Evolutionary conservation across 352 stramenopile genomes (phyloP).

Genomic region (Pythium aquatile): DNA sequence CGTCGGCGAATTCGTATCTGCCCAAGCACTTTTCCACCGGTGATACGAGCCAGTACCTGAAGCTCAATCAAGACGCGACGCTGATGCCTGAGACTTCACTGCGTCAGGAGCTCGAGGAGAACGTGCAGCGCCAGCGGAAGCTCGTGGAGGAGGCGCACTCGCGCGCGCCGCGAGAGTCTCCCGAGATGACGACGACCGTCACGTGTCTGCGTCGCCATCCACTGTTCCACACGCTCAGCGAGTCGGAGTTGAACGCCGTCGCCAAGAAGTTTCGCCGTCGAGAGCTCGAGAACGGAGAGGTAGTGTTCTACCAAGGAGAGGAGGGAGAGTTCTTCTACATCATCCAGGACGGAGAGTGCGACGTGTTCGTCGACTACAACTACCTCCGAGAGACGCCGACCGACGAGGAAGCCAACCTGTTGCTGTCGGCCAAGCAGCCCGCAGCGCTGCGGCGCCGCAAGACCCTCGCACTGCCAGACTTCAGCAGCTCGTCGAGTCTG

Average conservation of each 20-base stretch:
- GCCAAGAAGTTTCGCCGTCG: conserved; percentile 60
- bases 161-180: conserved; percentile 30
- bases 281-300: conserved; percentile 52
- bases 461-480: conserved; percentile 68
- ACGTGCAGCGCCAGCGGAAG: conserved; percentile 30
- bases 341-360: conserved; percentile 70
- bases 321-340: conserved; percentile 82
- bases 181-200: conserved; percentile 54
- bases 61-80: conserved; percentile 70
- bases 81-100: conserved; percentile 76
- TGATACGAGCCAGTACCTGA: conserved; percentile 60
- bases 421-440: background rate
- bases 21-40: conserved; percentile 81
- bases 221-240: conserved; percentile 77
- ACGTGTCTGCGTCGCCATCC: conserved; percentile 71
- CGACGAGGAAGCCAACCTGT: conserved; percentile 20
- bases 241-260: conserved; percentile 57
- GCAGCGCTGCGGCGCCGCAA: conserved; percentile 56
- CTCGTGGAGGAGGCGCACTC: conserved; percentile 33
- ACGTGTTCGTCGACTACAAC: conserved; percentile 85
- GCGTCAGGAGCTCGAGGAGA: conserved; percentile 35
- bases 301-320: conserved; percentile 84
- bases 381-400: conserved; percentile 48
- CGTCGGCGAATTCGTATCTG: conserved; percentile 81
- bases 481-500: conserved; percentile 58